Percentiles rank a stretch among this genome's conserved stretches.
phyloP scores from a whole-genome alignment of 768 basidiomycete genomes.

The Auriculariales sp. region DNA sequence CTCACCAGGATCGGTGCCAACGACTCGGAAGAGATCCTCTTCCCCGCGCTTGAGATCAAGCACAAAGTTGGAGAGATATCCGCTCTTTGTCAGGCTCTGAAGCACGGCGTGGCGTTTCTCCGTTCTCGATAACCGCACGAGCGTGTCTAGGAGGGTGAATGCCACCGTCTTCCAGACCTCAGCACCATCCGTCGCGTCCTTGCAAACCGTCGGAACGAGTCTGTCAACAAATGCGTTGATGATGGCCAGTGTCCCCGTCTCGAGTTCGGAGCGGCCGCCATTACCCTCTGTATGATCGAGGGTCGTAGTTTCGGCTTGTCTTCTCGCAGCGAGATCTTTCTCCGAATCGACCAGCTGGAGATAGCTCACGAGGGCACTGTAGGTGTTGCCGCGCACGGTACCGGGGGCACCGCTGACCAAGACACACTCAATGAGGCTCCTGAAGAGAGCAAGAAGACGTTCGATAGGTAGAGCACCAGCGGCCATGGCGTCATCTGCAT shows the following conservation, averaged over 20 bases:
- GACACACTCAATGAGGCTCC: conserved; percentile 60
- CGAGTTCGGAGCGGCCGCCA: conserved; percentile 25
- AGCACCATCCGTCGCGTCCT: conserved; percentile 90
- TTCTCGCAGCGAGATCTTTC: no score
- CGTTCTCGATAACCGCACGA: conserved; percentile 52
- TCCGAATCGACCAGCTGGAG: conserved; percentile 46
- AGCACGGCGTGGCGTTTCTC: conserved; percentile 57
- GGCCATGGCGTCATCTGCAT: conserved; percentile 45
- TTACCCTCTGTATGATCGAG: background rate
- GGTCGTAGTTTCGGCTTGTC: no score
- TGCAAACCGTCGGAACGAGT: conserved; percentile 53
- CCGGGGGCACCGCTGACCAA: conserved; percentile 66
- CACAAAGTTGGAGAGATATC: conserved; percentile 71
- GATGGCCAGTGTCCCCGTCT: conserved; percentile 46
- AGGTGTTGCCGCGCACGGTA: conserved; percentile 87
- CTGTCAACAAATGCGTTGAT: conserved; percentile 60
- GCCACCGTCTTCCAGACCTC: conserved; percentile 97
- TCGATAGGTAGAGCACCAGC: conserved; percentile 61
- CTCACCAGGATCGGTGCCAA: conserved; percentile 84
- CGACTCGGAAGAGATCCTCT: conserved; percentile 49
- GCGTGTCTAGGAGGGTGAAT: conserved; percentile 76
- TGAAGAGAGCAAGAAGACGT: conserved; percentile 58
- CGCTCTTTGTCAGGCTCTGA: conserved; percentile 47
- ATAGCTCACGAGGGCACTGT: conserved; percentile 81
- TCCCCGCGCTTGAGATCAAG: conserved; percentile 76